Conservation (phyloP, 768 basidiomycete genomes). For the Auriscalpium vulgare region DNA sequence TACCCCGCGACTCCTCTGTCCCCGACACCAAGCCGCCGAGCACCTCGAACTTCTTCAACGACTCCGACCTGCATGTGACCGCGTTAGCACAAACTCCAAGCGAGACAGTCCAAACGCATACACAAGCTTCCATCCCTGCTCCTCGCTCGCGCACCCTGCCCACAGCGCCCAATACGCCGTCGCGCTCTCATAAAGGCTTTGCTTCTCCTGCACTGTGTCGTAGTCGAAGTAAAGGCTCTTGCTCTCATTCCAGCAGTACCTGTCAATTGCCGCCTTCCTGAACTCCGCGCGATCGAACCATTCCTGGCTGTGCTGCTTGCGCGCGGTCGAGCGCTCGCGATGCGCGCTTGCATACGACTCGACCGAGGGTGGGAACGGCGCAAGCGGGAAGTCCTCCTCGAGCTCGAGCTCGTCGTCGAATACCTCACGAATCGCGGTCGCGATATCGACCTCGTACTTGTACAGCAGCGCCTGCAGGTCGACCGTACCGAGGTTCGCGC, state of each 20-base stretch:
- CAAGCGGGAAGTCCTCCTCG: slow-evolving; percentile 85
- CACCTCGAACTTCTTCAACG: slow-evolving; percentile 92
- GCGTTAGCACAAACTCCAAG: slow-evolving; percentile 4
- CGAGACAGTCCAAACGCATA: slow-evolving; percentile 34
- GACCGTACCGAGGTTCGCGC: slow-evolving; percentile 93
- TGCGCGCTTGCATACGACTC: slow-evolving; percentile 58
- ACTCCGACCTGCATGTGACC: slow-evolving; percentile 50
- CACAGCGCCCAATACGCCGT: slow-evolving; percentile 95
- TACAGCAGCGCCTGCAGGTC: slow-evolving; percentile 93
- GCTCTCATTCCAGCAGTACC: slow-evolving; percentile 95
- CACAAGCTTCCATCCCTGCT: slow-evolving; percentile 92
- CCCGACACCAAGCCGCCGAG: slow-evolving; percentile 93
- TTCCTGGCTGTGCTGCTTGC: slow-evolving; percentile 71
- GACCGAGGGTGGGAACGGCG: slow-evolving; percentile 83
- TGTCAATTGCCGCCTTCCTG: slow-evolving; percentile 81
- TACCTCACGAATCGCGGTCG: slow-evolving; percentile 92
- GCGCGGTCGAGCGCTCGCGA: slow-evolving; percentile 49
- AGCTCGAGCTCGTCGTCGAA: slow-evolving; percentile 90
- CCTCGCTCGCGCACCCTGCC: slow-evolving; percentile 95
- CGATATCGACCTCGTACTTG: slow-evolving; percentile 98
- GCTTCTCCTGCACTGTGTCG: slow-evolving; percentile 84
- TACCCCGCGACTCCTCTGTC: slow-evolving; percentile 92
- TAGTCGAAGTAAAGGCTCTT: slow-evolving; percentile 95
- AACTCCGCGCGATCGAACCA: slow-evolving; percentile 90
- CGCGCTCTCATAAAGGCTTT: slow-evolving; percentile 94